A percentile compares a stretch with the other conserved stretches of the same genome.
phyloP scores from a whole-genome alignment of 495 filamentous ascomycete genomes.

The Hamigera avellanea region DNA sequence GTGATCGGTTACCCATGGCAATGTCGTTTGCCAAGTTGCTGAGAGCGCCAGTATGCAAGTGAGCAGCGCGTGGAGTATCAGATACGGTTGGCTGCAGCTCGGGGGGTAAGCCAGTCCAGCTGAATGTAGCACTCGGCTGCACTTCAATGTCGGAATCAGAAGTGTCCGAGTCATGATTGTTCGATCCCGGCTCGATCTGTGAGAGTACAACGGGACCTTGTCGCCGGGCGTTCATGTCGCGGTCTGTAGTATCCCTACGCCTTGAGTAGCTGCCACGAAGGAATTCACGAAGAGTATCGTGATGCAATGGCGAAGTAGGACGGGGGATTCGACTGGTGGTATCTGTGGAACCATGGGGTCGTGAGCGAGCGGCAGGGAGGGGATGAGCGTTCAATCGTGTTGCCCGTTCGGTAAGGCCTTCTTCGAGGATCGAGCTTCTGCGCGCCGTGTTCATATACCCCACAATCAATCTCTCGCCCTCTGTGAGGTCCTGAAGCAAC shows the following conservation, averaged over 20 bases:
- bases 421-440: conserved; percentile 7
- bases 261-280: conserved; percentile 20
- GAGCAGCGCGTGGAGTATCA: conserved; percentile 10
- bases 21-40: conserved; percentile 11
- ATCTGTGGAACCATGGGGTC: conserved; percentile 23
- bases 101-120: conserved; percentile 27
- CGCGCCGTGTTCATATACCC: conserved; percentile 42
- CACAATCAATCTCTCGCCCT: conserved; percentile 46
- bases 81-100: conserved; percentile 16
- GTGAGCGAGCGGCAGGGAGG: conserved; percentile 20
- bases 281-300: conserved; percentile 13
- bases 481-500: conserved; percentile 38
- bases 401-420: conserved; percentile 20
- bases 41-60: conserved; percentile 10
- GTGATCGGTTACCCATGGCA: conserved; percentile 3
- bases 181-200: conserved; percentile 16
- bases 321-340: conserved; percentile 29
- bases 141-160: conserved; percentile 16
- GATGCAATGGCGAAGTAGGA: conserved; percentile 23
- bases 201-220: conserved; percentile 35
- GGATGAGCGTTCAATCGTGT: conserved; percentile 17
- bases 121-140: conserved; percentile 24
- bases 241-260: conserved; percentile 14
- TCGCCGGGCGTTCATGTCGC: conserved; percentile 27
- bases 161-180: conserved; percentile 11